Evolutionary conservation across 345 rosid species (phyloP), one percentile per base, ranked within the genome.

Genomic region (Punica granatum): DNA sequence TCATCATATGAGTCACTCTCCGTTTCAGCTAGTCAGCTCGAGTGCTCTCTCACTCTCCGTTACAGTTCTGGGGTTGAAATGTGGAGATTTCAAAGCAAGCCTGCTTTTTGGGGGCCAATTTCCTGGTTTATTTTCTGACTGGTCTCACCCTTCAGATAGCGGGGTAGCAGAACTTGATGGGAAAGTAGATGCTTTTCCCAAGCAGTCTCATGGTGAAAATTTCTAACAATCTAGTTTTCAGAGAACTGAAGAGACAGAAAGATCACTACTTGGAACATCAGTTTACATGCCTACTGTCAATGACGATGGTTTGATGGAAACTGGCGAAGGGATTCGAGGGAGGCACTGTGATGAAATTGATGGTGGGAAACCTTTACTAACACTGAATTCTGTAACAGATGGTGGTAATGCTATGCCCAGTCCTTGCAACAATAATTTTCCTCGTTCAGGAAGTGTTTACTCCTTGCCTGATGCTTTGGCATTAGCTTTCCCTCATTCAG

Each of bases 161-260:
- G 82, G 77, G 69, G 71, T 80, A 63, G 78, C 80, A 53, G 73
- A 69, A 70, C 76, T 79, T 46, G 81, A 76, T 36, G 72, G 77
- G 36, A 79, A 76, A 54, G 75, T 58, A 67, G 65, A 70, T 70
- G 78, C 72, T 63, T 67, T 41, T 77, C 76, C 81, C 49, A 81
- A 72, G 83, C 81, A 69, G 74, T 75, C 58, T 65, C 68, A 75
- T 68, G 63, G 63, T 51, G 67, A 63, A 64, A 64, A 67, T 64
- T 79, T 73, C 73, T 76, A 77, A 77, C 71, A 75, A 76, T 64
- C 21, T 61, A 66, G 67, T 73, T 66, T 42, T 26, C 75, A 51
- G 43, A 63, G 39, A 63, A 73, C 70, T 68, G 70, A 70, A 25
- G 71, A 58, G 36, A 70, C 61, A 64, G 67, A 42, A 30, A 71